Evolutionary conservation across 345 rosid species (phyloP).

Genomic region (Carallia pectinifolia): DNA sequence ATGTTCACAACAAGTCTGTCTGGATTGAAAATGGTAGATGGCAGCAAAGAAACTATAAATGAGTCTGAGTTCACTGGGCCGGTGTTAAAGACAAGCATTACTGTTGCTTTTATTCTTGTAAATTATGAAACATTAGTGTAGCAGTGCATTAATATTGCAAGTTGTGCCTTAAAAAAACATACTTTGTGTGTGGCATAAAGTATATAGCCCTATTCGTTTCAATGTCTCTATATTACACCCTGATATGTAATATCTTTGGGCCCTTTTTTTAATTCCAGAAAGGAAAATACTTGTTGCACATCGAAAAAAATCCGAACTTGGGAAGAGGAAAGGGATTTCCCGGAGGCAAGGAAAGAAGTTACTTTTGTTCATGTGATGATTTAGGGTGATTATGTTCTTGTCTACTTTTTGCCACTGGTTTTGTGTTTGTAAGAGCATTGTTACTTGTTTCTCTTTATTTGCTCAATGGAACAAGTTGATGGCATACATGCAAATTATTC

Average conservation of each 20-base stretch:
- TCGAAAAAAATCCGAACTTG: background rate
- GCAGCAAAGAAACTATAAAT: conserved; percentile 13
- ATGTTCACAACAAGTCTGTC: conserved; percentile 25
- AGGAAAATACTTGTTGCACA: background rate
- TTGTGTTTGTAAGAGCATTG: background rate
- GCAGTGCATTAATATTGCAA: background rate
- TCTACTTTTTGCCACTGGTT: background rate
- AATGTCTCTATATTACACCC: background rate
- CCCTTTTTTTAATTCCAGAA: background rate
- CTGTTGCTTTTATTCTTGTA: too few species aligned
- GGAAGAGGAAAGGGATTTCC: background rate
- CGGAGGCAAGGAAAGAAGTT: background rate
- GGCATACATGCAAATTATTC: conserved; percentile 21
- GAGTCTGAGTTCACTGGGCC: too few species aligned
- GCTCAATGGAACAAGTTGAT: conserved; percentile 15
- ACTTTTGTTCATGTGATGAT: background rate
- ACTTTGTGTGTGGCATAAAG: background rate
- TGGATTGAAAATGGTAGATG: conserved; percentile 29
- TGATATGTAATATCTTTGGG: background rate
- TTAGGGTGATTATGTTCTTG: background rate
- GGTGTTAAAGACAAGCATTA: too few species aligned
- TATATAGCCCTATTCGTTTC: background rate
- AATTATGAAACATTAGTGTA: background rate
- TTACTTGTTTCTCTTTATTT: background rate
- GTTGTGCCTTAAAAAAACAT: background rate